Evolutionary conservation across 768 basidiomycete species (phyloP).

Genomic region (Lentinula sp.): DNA sequence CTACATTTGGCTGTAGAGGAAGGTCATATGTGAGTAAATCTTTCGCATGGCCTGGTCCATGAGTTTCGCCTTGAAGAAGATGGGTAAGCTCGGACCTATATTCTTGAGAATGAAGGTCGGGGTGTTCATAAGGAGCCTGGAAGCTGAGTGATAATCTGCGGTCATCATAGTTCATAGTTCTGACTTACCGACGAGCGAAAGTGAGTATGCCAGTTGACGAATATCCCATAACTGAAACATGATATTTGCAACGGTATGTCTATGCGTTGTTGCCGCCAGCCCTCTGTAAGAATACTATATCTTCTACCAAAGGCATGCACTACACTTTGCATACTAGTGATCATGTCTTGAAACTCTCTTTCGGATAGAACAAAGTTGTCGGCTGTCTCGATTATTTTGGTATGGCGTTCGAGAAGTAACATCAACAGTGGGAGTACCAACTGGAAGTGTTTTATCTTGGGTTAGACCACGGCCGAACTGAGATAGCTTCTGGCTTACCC

Average conservation of each 20-base stretch:
- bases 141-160: background rate
- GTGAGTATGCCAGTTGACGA: slow-evolving; percentile 12
- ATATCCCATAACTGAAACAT: slow-evolving; percentile 12
- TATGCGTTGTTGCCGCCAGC: slow-evolving; percentile 13
- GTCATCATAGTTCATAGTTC: background rate
- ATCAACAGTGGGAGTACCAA: slow-evolving; percentile 9
- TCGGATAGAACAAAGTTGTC: slow-evolving; percentile 10
- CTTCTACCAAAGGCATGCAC: slow-evolving; percentile 9
- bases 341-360: slow-evolving; percentile 12
- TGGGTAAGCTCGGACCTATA: background rate
- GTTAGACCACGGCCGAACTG: no score
- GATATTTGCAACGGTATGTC: slow-evolving; percentile 9
- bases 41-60: background rate
- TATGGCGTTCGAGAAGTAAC: slow-evolving; percentile 11
- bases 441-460: background rate
- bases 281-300: slow-evolving; percentile 11
- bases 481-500: slow-evolving; percentile 3
- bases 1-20: slow-evolving; percentile 3
- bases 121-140: background rate
- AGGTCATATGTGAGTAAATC: slow-evolving; percentile 1
- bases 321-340: slow-evolving; percentile 9
- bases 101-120: background rate
- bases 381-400: slow-evolving; percentile 11
- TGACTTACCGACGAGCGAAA: slow-evolving; percentile 3
- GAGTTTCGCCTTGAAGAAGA: background rate